Evolutionary conservation across 2,329 filamentous ascomycete genomes (phyloP), one percentile per base, ranked within the genome.

Genomic region (Paecilomyces formosus): DNA sequence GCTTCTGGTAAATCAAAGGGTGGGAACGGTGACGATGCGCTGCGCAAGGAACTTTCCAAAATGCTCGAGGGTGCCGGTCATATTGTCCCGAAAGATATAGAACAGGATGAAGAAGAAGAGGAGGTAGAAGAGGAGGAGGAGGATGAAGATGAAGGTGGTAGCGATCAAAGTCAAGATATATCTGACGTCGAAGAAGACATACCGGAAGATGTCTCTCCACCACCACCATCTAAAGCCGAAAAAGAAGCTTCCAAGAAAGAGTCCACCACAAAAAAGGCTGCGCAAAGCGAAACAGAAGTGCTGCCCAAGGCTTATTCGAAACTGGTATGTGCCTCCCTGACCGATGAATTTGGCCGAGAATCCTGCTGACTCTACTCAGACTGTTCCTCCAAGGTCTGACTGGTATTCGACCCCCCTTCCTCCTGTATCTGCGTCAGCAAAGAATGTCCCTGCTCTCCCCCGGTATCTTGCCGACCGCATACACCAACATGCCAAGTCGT

Each of bases 401-500:
- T 90, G 87, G 87, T 85, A 88, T 70, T 77, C 82, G 31, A 79
- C 81, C 57, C 72, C 80, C 61, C 76, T 88, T 49, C 81, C 85
- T 18, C 61, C 72, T n/a, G 72, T 88, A 35, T 73, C 81, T 39
- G 66, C 77, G 55, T 74, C 81, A n/a, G 39, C 39, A 26, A 76
- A 78, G 64, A 72, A 78, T 53, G 73, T 76, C 56, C 73, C 75
- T 39, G 69, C 74, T 26, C 75, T 82, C 35, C 78, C 83, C 53
- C 79, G 78, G 50, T 75, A 79, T 59, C 69, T 84, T 21, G 73
- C 87, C 59, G 80, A 85, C 52, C 81, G 81, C 53, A 71, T 87
- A n/a, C 78, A 75, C 56, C 77, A 85, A 13, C 86, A 96, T 72
- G 92, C 91, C 3, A 84, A 85, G 61, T 80, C 82, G 9, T 80